phyloP scores from a whole-genome alignment of 2,329 filamentous ascomycete genomes.

The Diaporthe helianthi region DNA sequence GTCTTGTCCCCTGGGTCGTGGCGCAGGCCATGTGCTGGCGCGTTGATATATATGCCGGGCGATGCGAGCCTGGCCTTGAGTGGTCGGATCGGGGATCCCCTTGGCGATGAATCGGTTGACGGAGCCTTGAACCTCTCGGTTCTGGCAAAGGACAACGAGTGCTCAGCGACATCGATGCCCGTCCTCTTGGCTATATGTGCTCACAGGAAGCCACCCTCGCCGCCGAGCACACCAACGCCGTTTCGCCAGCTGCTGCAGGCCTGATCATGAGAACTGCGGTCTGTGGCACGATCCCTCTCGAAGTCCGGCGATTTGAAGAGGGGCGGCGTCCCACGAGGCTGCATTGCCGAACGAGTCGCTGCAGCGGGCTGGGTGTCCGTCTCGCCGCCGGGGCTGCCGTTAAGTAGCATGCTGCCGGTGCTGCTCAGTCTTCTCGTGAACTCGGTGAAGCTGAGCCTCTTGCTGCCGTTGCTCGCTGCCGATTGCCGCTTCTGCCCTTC shows the following conservation, averaged over 20 bases:
- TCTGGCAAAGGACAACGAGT: slow-evolving; percentile 1
- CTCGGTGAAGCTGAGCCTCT: slow-evolving; percentile 67
- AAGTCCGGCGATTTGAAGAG: slow-evolving; percentile 36
- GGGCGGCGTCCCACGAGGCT: slow-evolving; percentile 42
- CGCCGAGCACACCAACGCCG: slow-evolving; percentile 60
- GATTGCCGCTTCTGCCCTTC: slow-evolving; percentile 52
- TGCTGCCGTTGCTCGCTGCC: slow-evolving; percentile 53
- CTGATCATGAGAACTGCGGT: slow-evolving; percentile 48
- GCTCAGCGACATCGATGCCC: not conserved
- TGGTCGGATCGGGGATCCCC: not conserved
- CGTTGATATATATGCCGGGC: not conserved
- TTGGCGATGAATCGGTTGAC: not conserved
- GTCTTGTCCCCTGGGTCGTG: not conserved
- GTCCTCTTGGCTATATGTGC: not conserved
- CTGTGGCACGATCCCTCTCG: slow-evolving; percentile 42
- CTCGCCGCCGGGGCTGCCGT: slow-evolving; percentile 56
- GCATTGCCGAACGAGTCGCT: slow-evolving; percentile 42
- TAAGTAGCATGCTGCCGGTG: slow-evolving; percentile 66
- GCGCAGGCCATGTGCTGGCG: not conserved
- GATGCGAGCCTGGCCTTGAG: not conserved
- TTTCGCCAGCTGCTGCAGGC: slow-evolving; percentile 62
- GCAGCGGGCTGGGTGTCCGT: slow-evolving; percentile 48
- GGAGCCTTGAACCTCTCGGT: not conserved
- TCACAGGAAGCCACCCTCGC: slow-evolving; percentile 64
- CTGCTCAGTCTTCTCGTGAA: slow-evolving; percentile 67